Conservation (phyloP, 164 flowering plant species). For the Echeveria elegans region DNA sequence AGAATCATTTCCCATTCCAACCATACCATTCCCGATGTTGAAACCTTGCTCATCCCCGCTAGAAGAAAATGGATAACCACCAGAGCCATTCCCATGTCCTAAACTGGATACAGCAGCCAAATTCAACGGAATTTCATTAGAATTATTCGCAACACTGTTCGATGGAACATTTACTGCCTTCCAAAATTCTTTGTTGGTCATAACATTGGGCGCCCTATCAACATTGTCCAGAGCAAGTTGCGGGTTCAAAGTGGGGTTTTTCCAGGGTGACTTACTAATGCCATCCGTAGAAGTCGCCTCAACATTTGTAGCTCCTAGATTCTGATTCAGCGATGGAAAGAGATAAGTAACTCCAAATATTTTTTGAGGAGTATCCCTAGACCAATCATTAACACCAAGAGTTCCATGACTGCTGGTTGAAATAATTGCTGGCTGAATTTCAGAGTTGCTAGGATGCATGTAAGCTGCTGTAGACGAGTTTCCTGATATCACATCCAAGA, state of each 20-base stretch:
- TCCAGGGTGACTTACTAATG: background rate
- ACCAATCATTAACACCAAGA: constrained; percentile 10
- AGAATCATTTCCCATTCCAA: background rate
- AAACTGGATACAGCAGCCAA: constrained; percentile 7
- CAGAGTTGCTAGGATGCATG: background rate
- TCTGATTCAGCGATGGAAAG: constrained; percentile 10
- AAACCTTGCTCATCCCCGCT: constrained; percentile 16
- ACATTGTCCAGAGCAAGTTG: background rate
- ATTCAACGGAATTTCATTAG: background rate
- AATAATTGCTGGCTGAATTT: constrained; percentile 1
- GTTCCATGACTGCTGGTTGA: background rate
- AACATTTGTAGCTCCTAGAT: background rate
- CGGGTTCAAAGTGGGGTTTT: background rate
- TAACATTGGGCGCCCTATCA: background rate
- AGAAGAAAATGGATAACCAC: constrained; percentile 15
- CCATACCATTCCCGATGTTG: background rate
- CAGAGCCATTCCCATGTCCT: constrained; percentile 14
- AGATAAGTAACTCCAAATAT: constrained; percentile 10
- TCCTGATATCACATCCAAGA: background rate
- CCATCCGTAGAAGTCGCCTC: background rate
- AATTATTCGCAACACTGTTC: background rate
- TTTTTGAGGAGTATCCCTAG: constrained; percentile 8
- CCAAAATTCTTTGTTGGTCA: constrained; percentile 6
- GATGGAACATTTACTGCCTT: background rate
- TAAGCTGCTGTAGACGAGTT: background rate